Base-by-base conservation (phyloP, 2,329 filamentous ascomycete species). In the Truncatella angustata region DNA sequence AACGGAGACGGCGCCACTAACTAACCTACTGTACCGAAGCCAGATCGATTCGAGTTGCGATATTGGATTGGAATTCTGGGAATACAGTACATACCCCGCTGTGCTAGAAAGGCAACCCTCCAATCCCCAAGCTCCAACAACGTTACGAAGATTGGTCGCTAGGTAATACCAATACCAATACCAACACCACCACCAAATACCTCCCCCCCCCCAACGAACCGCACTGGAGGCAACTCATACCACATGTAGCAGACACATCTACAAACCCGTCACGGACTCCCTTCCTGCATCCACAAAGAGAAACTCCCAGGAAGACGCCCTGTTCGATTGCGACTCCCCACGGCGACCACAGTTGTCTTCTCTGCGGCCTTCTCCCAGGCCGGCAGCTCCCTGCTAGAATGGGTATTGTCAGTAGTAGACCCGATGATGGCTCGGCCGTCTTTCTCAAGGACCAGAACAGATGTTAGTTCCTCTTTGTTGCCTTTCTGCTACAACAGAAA, bases 391-490 rank as follows among this genome's bases (percentile, higher is more conserved):
- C 56, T 55, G 62, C 70, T 74, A 81, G 73, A 70, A 99, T 99
- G 94, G 94, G 94, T 68, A 91, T 88, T 77, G 86, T 97, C 73
- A 87, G 85, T 71, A 97, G 92, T 79, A 88, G 86, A 73, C 85
- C 87, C 65, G 92, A 96, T 64, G 92, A 97, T 66, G 89, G 85
- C 68, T 81, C 84, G 62, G 74, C 84, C 63, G 77, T 97, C 69
- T 95, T 88, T 70, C 78, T 97, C 68, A 88, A 89, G 75, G 94
- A 99, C 70, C 94, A 96, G 78, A 90, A 84, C 70, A 86, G 91
- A 80, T 85, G 94, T 97, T 80, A 68, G 87, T 76, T 63, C 63
- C 53, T 55, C 55, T 50, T 55, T 54, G n/a, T n/a, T n/a, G n/a
- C 57, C 48, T 34, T 21, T 21, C 45, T 43, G n/a, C 39, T 43